Percentiles rank a stretch among this genome's conserved stretches.
Conservation (phyloP, 495 filamentous ascomycete species). For the Trichodelitschia bisporula region DNA sequence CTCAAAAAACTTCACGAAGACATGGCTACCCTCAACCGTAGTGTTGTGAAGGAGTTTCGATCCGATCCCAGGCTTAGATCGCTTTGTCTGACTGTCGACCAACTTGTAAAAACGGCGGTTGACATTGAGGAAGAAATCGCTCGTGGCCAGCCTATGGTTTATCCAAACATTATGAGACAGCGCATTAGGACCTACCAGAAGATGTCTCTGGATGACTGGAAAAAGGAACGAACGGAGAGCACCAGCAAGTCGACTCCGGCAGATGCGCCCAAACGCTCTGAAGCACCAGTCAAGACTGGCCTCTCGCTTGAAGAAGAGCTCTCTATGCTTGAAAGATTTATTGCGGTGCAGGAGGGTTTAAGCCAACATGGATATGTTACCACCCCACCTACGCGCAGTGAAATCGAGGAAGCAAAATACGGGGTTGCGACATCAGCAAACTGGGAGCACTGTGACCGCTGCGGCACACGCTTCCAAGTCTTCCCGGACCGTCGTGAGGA, state of each 20-base stretch:
- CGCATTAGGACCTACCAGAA: slow-evolving; percentile 48
- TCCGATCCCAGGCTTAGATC: too few relatives aligned
- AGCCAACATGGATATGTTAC: slow-evolving; percentile 52
- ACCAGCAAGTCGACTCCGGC: not conserved
- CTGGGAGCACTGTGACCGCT: slow-evolving; percentile 78
- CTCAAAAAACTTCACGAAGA: slow-evolving; percentile 47
- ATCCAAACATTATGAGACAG: slow-evolving; percentile 59
- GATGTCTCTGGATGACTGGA: slow-evolving; percentile 46
- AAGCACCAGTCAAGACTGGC: slow-evolving; percentile 31
- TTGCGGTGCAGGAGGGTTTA: slow-evolving; percentile 32
- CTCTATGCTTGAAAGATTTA: slow-evolving; percentile 28
- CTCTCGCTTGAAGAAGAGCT: slow-evolving; percentile 44
- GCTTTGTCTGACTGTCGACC: slow-evolving; percentile 36
- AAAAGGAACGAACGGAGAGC: slow-evolving; percentile 16
- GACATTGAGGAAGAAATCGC: slow-evolving; percentile 70
- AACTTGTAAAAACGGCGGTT: slow-evolving; percentile 51
- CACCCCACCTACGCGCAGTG: slow-evolving; percentile 28
- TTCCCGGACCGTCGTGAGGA: slow-evolving; percentile 72
- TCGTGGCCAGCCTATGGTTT: slow-evolving; percentile 36
- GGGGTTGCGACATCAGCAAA: slow-evolving; percentile 40
- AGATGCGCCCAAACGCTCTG: slow-evolving; percentile 1
- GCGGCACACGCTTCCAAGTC: slow-evolving; percentile 64
- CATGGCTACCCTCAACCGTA: slow-evolving; percentile 24
- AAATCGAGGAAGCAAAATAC: slow-evolving; percentile 33
- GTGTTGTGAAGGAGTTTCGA: too few relatives aligned